Conservation (phyloP, 345 rosid species). For the Rhodamnia argentea region DNA sequence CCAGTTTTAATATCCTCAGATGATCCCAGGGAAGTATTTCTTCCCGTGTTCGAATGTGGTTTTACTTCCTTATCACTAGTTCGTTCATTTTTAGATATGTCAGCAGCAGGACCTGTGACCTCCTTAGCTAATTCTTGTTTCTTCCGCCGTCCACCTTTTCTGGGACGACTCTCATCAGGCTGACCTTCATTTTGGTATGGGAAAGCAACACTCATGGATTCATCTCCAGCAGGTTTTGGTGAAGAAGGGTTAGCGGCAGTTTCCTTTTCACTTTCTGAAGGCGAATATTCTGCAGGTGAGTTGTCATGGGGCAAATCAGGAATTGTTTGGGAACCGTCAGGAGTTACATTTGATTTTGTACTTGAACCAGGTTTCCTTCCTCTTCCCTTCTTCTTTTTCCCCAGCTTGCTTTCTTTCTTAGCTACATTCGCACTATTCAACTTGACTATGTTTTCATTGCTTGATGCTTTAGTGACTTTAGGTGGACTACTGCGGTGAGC, state of each 20-base stretch:
- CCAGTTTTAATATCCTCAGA: constrained; percentile 1
- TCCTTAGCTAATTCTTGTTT: constrained; percentile 48
- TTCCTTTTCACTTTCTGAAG: constrained; percentile 37
- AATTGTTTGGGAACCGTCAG: background rate
- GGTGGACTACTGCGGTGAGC: background rate
- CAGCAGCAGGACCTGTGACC: constrained; percentile 15
- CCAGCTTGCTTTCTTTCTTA: background rate
- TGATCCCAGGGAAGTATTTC: background rate
- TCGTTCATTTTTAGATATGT: constrained; percentile 24
- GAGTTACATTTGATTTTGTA: background rate
- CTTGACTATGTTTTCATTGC: background rate
- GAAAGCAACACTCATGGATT: constrained; percentile 13
- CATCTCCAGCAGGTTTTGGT: constrained; percentile 6
- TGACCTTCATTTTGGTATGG: constrained; percentile 25
- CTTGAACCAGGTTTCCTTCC: constrained; percentile 3
- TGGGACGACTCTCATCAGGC: constrained; percentile 33
- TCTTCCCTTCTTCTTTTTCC: background rate
- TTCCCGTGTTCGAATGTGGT: background rate
- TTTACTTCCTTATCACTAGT: constrained; percentile 30
- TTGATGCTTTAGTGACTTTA: background rate
- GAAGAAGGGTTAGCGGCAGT: constrained; percentile 8
- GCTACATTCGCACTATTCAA: background rate
- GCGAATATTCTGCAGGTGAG: constrained; percentile 18
- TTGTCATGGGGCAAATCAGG: constrained; percentile 4
- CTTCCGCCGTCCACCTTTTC: constrained; percentile 35